Evolutionary conservation across 352 stramenopile species (phyloP), one percentile per base, ranked within the genome.

Genomic region (Phytophthora nicotianae): DNA sequence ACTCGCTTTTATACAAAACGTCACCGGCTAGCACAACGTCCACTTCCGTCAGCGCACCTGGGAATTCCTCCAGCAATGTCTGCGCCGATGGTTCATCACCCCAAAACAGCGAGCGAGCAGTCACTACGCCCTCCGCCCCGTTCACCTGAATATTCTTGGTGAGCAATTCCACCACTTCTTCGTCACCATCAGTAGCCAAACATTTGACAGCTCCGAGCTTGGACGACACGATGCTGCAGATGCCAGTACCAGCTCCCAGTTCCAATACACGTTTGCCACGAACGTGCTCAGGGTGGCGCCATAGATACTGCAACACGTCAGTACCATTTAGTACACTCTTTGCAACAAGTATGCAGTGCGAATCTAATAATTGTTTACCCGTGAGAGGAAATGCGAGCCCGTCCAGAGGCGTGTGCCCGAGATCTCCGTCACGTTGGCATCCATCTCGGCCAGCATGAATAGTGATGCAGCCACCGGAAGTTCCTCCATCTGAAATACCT

Each of bases 341-440:
- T 41, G 33, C 49, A 58, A 50, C 52, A 3, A 21, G 17, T 27
- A 19, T 24, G 21, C n/a, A 50, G 40, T 53, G 19, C 5, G 16
- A 41, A 41, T 6, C 17, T 5, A 43, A 3, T 16, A 3, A 7
- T 14, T 27, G 5, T 46, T 38, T 68, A 86, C 77, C 45, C 65
- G 60, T 21, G 77, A 75, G 29, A 94, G 78, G 47, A 89, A 72
- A 29, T 91, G 70, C 16, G 75, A 89, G 26, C 85, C 85, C 20
- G 86, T 83, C 85, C 85, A 94, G 40, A 90, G 75, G 38, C 85
- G 78, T 60, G 82, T 84, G 49, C 85, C 85, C 50, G 79, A 90
- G 58, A 94, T 94, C 65, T 94, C 85, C 33, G 71, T 76, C 54
- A 72, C 65, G 40, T 84, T 84, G 46, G 73, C 74, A 50, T 81